Evolutionary conservation across 768 basidiomycete genomes (phyloP).

Genomic region (Xerocomus spinulosus): DNA sequence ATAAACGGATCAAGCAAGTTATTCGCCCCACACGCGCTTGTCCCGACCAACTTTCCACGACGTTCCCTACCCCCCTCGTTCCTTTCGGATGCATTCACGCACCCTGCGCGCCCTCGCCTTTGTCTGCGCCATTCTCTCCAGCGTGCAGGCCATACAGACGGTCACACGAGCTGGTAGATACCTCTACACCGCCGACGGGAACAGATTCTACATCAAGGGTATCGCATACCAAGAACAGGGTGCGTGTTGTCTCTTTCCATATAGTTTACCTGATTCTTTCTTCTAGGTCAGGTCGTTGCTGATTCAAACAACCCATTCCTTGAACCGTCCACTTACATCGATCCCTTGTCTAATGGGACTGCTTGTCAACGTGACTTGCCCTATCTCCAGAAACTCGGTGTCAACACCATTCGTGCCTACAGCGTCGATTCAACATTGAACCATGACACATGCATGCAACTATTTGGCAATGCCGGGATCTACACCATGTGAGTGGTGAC

Average conservation of each 20-base stretch:
- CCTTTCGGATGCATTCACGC: slow-evolving; percentile 25
- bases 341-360: slow-evolving; percentile 65
- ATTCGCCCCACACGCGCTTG: neutral
- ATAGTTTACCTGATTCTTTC: neutral
- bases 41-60: neutral
- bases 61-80: slow-evolving; percentile 10
- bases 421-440: slow-evolving; percentile 78
- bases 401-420: slow-evolving; percentile 84
- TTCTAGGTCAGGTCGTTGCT: slow-evolving; percentile 35
- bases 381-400: slow-evolving; percentile 65
- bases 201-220: slow-evolving; percentile 84
- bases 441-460: slow-evolving; percentile 83
- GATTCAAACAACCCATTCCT: slow-evolving; percentile 57
- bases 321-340: slow-evolving; percentile 72
- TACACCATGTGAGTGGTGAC: slow-evolving; percentile 71
- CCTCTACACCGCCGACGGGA: slow-evolving; percentile 72
- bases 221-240: slow-evolving; percentile 84
- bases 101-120: slow-evolving; percentile 30
- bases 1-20: neutral
- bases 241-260: slow-evolving; percentile 17
- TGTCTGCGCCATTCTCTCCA: slow-evolving; percentile 39
- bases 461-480: slow-evolving; percentile 74
- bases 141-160: slow-evolving; percentile 61
- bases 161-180: slow-evolving; percentile 73
- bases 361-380: slow-evolving; percentile 79